Base-by-base conservation (phyloP, 306 rosid genomes). In the Astragalus glycyphyllos region DNA sequence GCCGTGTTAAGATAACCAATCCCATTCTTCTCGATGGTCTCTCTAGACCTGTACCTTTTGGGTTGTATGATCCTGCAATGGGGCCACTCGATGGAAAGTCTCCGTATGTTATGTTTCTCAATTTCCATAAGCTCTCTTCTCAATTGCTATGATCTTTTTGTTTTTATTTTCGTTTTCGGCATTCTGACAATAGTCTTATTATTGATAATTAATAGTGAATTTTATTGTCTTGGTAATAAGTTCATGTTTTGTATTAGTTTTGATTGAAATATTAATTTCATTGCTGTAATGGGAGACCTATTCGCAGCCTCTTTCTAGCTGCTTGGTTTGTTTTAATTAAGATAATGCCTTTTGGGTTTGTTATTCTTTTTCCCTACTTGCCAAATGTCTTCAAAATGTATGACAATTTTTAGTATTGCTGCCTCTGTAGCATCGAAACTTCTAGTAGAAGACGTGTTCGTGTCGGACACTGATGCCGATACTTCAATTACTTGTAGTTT, bases 21-120 rank as follows among this genome's bases (percentile, higher is more conserved):
- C 77, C 90, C 8, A 55, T 53, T 15, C 68, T 87, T 54, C 71
- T 83, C 5, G 84, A 87, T 37, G 1, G 11, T 2, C 40, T 84
- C 31, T 86, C 46, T 0, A 72, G 69, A 29, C 95, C 97, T 0
- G 80, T 84, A 8, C 61, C 78, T 7, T 86, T 80, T 15, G 98
- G 98, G 11, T 79, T 91, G 20, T 94, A 94, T 79, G 98, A 94
- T 73, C 88, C 92, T 6, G 88, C 96, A 5, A 49, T 90, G 58
- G 97, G 98, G 1, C 89, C 98, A 11, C 38, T 87, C 0, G 79
- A 79, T 11, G 94, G 87, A 5, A 68, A 77, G 20, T 58, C 79
- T n/a, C 53, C 5, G 96, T 94, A 79, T 70, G 84, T 65, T 49
- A 26, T 45, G 32, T 7, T 9, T 7, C 26, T 4, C 42, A 32